Base-by-base conservation (phyloP, 345 rosid genomes). In the Heritiera littoralis region DNA sequence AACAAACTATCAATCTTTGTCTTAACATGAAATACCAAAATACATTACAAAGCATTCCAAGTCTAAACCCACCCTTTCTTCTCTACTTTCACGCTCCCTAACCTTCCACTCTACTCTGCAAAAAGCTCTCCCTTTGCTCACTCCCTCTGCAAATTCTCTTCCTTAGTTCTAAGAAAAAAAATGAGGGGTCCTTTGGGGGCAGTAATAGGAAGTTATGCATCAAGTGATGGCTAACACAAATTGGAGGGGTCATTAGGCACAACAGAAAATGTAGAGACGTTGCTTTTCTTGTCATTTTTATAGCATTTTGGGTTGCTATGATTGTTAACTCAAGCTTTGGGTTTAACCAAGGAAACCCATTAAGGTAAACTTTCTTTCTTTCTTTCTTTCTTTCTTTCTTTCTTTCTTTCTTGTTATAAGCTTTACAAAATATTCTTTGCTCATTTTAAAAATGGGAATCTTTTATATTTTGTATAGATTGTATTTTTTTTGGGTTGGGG, bases 251-350 rank as follows among this genome's bases (percentile, higher is more conserved):
- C 86, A 90, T 94, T 65, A 91, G 85, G 68, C 99, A 89, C 87
- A 92, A 92, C 83, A 89, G 99, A 89, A 94, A 94, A 82, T 96
- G 98, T 77, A 86, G 97, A 86, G 99, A 96, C 85, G 82, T 92
- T 80, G 89, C 87, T 8, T 91, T 94, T 86, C 97, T 94, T 46
- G 82, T 94, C 70, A 75, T 96, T 77, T 96, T 94, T 79, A 87
- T 92, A 45, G 92, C 97, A 32, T 96, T 94, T 85, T 96, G 99
- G 99, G 85, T 96, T 81, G 93, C 98, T 23, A 92, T 96, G 99
- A 89, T 94, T 87, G 99, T 94, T 30, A 94, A 96, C 86, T 96
- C 98, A 54, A 96, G 99, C 92, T 96, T 96, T 82, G 99, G 98
- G 56, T 96, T 96, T 82, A 91, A 94, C 89, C 83, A 87, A 86